A percentile compares a stretch with the other conserved stretches of the same genome.
These are phyloP conservation scores for Colletotrichum sp. DNA, from an alignment of 2,329 filamentous ascomycete species.

Conservation along the genomic window DNA sequence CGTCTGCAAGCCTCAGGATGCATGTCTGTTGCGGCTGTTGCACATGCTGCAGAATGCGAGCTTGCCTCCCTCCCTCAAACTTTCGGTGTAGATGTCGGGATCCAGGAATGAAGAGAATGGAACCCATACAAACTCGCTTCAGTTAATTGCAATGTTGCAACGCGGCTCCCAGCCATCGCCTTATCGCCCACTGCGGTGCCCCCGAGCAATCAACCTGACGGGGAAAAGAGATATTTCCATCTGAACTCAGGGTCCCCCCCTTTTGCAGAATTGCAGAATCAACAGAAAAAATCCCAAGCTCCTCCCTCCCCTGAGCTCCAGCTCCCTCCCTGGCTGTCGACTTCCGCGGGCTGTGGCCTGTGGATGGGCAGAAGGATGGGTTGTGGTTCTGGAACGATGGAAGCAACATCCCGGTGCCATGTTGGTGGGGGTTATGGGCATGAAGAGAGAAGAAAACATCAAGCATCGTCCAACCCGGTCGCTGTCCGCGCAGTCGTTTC, in stretches of 20 bases:
- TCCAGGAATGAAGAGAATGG: neutral
- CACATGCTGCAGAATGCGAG: neutral
- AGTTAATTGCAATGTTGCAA: conserved; percentile 13
- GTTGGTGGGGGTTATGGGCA: neutral
- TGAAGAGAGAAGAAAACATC: neutral
- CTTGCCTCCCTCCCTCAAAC: neutral
- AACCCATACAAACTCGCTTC: neutral
- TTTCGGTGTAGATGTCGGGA: neutral
- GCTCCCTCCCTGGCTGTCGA: neutral
- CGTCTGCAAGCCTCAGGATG: neutral
- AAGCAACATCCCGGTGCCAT: neutral
- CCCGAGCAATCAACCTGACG: conserved; percentile 5
- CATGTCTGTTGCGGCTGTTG: neutral
- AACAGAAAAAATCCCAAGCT: neutral
- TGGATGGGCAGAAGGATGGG: neutral
- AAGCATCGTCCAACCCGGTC: neutral
- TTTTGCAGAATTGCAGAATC: neutral
- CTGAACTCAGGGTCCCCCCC: conserved; percentile 5
- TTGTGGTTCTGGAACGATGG: neutral
- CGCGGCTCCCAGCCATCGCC: neutral
- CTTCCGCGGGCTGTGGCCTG: neutral
- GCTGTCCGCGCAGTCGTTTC: neutral
- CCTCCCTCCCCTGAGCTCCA: neutral
- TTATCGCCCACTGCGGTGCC: conserved; percentile 5
- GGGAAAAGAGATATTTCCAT: neutral